phyloP scores from a whole-genome alignment of 441 rosid species.

The Viola pubescens region DNA sequence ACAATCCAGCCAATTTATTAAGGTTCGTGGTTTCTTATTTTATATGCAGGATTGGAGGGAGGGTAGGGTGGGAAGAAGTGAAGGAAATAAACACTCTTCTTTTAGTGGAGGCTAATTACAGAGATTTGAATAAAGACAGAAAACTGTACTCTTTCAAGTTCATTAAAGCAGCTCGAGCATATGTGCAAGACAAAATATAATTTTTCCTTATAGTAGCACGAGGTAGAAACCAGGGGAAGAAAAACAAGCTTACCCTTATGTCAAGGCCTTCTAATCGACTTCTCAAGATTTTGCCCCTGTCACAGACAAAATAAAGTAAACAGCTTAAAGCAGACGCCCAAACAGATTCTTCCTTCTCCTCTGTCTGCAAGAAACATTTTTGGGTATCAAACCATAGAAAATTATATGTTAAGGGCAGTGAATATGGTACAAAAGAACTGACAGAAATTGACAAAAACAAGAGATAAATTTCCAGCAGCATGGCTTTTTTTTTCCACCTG shows the following conservation, averaged over 20 bases:
- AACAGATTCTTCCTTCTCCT: conserved; percentile 84
- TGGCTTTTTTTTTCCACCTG: too few species aligned
- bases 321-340: conserved; percentile 99
- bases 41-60: too few species aligned
- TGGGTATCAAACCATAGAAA: conserved; percentile 19
- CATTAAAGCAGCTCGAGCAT: not conserved
- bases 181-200: not conserved
- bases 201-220: not conserved
- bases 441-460: too few species aligned
- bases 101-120: not conserved
- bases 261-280: conserved; percentile 84
- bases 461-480: too few species aligned
- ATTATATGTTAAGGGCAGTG: not conserved
- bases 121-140: not conserved
- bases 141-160: not conserved
- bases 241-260: conserved; percentile 69
- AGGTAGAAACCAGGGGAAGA: conserved; percentile 6
- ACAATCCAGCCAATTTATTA: too few species aligned
- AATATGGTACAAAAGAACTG: not conserved
- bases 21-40: too few species aligned
- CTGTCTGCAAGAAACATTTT: conserved; percentile 42
- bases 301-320: conserved; percentile 89
- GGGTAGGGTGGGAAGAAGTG: not conserved
- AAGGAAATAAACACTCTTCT: not conserved
- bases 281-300: conserved; percentile 81